Evolutionary conservation across 2,329 filamentous ascomycete genomes (phyloP), one percentile per base, ranked within the genome.

Genomic region (Botrytis paeoniae): DNA sequence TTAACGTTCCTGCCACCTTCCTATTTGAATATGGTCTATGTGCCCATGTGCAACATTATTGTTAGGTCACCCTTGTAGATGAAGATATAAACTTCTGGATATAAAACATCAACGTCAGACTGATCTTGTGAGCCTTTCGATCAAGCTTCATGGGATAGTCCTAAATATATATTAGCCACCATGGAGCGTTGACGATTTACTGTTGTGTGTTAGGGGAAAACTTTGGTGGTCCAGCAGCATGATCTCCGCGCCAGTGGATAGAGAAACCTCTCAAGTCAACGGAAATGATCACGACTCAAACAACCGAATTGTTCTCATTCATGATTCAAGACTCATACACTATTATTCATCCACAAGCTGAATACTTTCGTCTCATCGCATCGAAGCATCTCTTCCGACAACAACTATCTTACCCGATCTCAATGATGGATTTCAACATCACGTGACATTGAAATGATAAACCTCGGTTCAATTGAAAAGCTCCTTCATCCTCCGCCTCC

Each of bases 401-500:
- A n/a, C 29, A 48, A 35, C 59, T 35, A 61, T 25, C 59, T 35
- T 25, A 61, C 25, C 22, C 59, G 22, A 39, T 2, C 1, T 8
- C 9, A n/a, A n/a, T 16, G 0, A 18, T 39, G 16, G 16, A 22
- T 10, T 22, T 29, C 4, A 7, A 18, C 1, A 12, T 57, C 64
- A 68, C 65, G 65, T 68, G 65, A 16, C 1, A 0, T 1, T 16
- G 3, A 18, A 7, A 35, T 7, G 22, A 2, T 9, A 54, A 20
- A 72, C 70, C 70, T 72, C 70, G 70, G 70, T 22, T 29, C n/a
- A 39, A 69, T 25, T 37, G 70, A 69, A 32, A 57, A 57, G n/a
- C 51, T 14, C 51, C n/a, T 57, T 57, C 51, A 72, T 72, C 9
- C 69, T 60, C 54, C 70, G 51, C n/a, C 48, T 72, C 62, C 70